Evolutionary conservation across 164 flowering plant species (phyloP).

Genomic region (Saururus chinensis): DNA sequence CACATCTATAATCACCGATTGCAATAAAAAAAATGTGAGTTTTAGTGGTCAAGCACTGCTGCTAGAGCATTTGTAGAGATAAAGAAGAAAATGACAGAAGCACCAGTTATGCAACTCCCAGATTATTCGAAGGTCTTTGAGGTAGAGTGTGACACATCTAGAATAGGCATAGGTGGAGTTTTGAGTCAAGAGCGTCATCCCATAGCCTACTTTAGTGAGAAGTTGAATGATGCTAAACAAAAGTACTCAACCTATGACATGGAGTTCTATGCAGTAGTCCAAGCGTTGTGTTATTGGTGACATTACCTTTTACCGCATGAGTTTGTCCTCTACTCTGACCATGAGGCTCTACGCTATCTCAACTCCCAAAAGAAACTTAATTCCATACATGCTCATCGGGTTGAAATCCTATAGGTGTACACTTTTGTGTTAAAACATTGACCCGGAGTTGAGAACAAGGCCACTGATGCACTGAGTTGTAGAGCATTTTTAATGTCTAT

Average conservation of each 20-base stretch:
- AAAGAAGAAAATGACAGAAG: background rate
- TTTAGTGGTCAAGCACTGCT: background rate
- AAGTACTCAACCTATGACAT: no score
- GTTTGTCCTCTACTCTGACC: no score
- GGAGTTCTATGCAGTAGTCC: no score
- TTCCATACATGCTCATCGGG: background rate
- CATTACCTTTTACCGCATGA: no score
- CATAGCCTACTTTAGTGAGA: no score
- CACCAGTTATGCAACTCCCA: background rate
- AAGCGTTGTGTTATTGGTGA: no score
- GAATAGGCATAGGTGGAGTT: no score
- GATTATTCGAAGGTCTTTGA: background rate
- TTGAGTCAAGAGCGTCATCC: no score
- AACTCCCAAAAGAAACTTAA: slow-evolving; percentile 1
- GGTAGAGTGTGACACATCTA: no score
- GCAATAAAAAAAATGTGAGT: background rate
- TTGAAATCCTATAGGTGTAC: background rate
- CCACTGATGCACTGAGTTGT: background rate
- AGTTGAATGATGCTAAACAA: no score
- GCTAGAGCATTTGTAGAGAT: background rate
- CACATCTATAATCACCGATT: slow-evolving; percentile 1
- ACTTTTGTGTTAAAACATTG: background rate
- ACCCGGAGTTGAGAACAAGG: background rate
- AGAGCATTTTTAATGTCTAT: background rate
- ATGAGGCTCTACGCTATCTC: background rate